Conservation (phyloP, 768 basidiomycete species). For the Amanita rubescens region DNA sequence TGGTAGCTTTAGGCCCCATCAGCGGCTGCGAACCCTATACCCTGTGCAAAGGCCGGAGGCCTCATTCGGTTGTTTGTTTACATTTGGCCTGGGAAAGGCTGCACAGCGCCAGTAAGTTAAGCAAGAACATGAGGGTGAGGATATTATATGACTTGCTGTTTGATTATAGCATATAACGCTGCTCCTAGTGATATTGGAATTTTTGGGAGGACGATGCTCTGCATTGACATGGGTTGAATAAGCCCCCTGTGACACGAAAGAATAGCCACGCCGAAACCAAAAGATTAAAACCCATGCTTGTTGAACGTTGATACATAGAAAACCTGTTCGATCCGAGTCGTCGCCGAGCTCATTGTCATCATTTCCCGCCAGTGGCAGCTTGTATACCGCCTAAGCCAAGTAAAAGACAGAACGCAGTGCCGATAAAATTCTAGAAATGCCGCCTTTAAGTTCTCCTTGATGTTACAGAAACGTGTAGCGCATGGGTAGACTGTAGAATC, state of each 20-base stretch:
- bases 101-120: slow-evolving; percentile 5
- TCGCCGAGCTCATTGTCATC: slow-evolving; percentile 15
- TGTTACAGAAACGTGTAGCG: slow-evolving; percentile 13
- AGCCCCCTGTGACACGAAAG: slow-evolving; percentile 52
- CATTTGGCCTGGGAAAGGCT: no score
- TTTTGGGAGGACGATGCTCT: no score
- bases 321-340: slow-evolving; percentile 31
- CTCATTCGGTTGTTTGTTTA: no score
- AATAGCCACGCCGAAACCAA: slow-evolving; percentile 63
- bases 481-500: neutral
- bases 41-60: no score
- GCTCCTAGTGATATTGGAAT: no score
- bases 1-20: no score
- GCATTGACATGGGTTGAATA: no score
- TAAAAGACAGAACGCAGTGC: slow-evolving; percentile 57
- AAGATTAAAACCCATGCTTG: slow-evolving; percentile 54
- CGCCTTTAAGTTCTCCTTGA: slow-evolving; percentile 37
- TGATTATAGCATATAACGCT: slow-evolving; percentile 50
- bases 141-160: slow-evolving; percentile 29
- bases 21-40: no score
- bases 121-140: slow-evolving; percentile 1
- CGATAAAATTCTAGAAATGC: slow-evolving; percentile 52
- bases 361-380: slow-evolving; percentile 36
- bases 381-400: slow-evolving; percentile 61
- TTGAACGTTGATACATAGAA: slow-evolving; percentile 55